Evolutionary conservation across 345 rosid genomes (phyloP).

Genomic region (Aquilaria yunnanensis): DNA sequence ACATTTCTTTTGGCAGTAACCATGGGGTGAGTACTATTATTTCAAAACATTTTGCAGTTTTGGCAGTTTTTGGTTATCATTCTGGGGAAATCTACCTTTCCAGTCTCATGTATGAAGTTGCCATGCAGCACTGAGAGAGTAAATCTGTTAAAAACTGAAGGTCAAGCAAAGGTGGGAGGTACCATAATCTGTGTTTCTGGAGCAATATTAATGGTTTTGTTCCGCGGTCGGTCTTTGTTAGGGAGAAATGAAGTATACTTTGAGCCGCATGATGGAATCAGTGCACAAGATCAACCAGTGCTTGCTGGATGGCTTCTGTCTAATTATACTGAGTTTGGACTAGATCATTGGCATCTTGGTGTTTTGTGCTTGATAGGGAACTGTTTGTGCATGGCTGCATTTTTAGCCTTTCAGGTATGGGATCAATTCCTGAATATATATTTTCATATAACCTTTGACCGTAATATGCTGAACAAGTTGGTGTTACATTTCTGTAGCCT

Average conservation of each 20-base stretch:
- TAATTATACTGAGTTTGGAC: conserved; percentile 43
- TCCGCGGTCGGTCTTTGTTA: conserved; percentile 70
- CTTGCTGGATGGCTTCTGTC: conserved; percentile 67
- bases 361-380: conserved; percentile 90
- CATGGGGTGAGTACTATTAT: conserved; percentile 61
- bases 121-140: conserved; percentile 88
- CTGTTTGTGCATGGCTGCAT: conserved; percentile 89
- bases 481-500: not conserved
- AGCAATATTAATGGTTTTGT: conserved; percentile 71
- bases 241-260: conserved; percentile 47
- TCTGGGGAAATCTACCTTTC: not conserved
- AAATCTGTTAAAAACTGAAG: conserved; percentile 61
- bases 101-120: conserved; percentile 11
- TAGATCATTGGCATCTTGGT: conserved; percentile 75
- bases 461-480: too few species aligned
- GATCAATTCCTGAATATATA: not conserved
- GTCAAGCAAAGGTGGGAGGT: conserved; percentile 77
- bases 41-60: too few species aligned
- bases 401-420: conserved; percentile 79
- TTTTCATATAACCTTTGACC: too few species aligned
- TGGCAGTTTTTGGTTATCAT: not conserved
- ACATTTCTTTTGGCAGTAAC: conserved; percentile 77
- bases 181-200: conserved; percentile 73
- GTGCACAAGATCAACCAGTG: conserved; percentile 77
- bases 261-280: conserved; percentile 45